A percentile compares a stretch with the other conserved stretches of the same genome.
phyloP scores from a whole-genome alignment of 2,329 filamentous ascomycete species.

The Alternaria sp. region DNA sequence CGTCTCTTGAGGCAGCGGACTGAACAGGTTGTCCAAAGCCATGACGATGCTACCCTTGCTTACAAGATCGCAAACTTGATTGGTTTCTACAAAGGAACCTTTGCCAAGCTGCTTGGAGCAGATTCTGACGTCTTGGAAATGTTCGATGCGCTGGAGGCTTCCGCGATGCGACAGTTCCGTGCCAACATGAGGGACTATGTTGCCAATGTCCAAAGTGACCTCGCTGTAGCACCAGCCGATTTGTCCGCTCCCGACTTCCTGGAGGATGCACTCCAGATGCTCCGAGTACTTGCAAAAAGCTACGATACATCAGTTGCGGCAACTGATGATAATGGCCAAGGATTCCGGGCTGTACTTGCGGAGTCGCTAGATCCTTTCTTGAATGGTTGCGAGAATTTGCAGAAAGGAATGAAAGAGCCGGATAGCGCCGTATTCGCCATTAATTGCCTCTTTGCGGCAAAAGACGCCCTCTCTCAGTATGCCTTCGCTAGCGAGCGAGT shows the following conservation, averaged over 20 bases:
- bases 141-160: conserved; percentile 73
- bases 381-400: conserved; percentile 74
- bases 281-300: conserved; percentile 81
- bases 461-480: conserved; percentile 64
- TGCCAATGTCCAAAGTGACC: conserved; percentile 74
- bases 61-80: conserved; percentile 92
- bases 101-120: conserved; percentile 76
- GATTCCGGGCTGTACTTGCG: conserved; percentile 76
- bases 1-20: conserved; percentile 87
- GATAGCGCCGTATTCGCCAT: conserved; percentile 73
- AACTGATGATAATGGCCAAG: conserved; percentile 65
- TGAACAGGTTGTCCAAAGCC: conserved; percentile 90
- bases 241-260: conserved; percentile 82
- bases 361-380: conserved; percentile 90
- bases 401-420: conserved; percentile 66
- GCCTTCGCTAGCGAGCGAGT: conserved; percentile 69
- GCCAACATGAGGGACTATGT: conserved; percentile 82
- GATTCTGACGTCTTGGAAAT: conserved; percentile 74
- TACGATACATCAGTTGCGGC: conserved; percentile 80
- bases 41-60: conserved; percentile 85
- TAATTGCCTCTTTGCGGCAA: conserved; percentile 73
- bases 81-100: conserved; percentile 87
- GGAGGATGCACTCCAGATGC: conserved; percentile 77
- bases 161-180: conserved; percentile 83
- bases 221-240: conserved; percentile 74